Base-by-base conservation (phyloP, 2,329 filamentous ascomycete genomes). In the Gnomoniopsis sp. region DNA sequence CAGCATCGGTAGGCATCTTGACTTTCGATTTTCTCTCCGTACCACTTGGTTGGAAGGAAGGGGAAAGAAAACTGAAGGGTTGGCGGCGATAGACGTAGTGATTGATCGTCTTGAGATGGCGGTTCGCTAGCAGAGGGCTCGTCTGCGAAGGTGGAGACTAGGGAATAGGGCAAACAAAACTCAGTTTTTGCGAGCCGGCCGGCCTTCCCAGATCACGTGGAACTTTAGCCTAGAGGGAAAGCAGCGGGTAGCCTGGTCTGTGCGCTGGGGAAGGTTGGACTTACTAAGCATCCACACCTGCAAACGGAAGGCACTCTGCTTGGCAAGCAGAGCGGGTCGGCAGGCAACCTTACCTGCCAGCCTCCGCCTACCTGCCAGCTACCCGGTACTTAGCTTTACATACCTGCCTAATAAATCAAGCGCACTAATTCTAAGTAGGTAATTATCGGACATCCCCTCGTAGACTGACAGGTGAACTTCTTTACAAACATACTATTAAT, bases 1-100 rank as follows among this genome's bases (percentile, higher is more conserved):
- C 89, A 76, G 88, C 83, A 86, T 91, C 89, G 75, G 89, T 88
- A 89, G 88, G 86, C 90, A 95, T 95, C 79, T 85, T 92, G 88
- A 80, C 79, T 58, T 54, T 60, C 58, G 52, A 58, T 56, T 47
- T 60, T 62, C 58, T 60, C 58, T 62, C 61, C 61, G 61, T 61
- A 52, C 58, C 60, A 60, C 57, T 68, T 68, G 68, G 71, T 68
- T 73, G 71, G 70, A 70, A 75, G 73, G 70, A 72, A 74, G 77
- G 75, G 72, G 69, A 71, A 68, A 74, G 75, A 75, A 77, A 76
- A 75, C 75, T 41, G 59, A 57, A 57, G 26, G 48, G 46, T 72
- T 72, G 75, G 73, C 68, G 71, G 73, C 73, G 65, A 49, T 66
- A 55, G 54, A 62, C 61, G 63, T 64, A 60, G 65, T 58, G 67